Evolutionary conservation across 768 basidiomycete species (phyloP), one percentile per base, ranked within the genome.

Genomic region (Nidularia sp.): DNA sequence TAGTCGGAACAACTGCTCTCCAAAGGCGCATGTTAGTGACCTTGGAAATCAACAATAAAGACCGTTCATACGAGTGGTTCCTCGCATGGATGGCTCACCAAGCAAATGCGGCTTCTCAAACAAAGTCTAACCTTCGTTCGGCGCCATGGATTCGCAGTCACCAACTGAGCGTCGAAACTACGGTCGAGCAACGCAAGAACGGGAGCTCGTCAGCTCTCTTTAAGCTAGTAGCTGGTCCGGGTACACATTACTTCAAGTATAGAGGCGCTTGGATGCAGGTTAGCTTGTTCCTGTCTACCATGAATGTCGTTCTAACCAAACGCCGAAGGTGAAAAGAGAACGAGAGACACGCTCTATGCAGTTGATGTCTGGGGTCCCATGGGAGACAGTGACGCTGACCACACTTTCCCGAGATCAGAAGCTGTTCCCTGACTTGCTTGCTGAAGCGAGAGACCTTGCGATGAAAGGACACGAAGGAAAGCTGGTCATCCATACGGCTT

Each of bases 311-410:
- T 48, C 9, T n/a, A 29, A 10, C 9, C 52, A 58, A 58, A 55
- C 42, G 54, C 48, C 41, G 44, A 64, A 96, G 93, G 87, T 98
- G 58, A 93, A 92, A 74, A 84, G 97, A 10, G 95, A 98, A 71
- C 84, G 97, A 49, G 93, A 97, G 68, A 90, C 89, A 18, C 88
- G 91, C 57, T 85, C 95, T 31, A 90, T 95, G 81, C 87, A 93
- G 61, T 75, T 93, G 45, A 88, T 88, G 76, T 89, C 92, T 4
- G 95, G 96, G 5, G 82, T 83, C 5, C 97, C 97, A 53, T 99
- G 96, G 94, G 97, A 99, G 70, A 98, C 96, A 0, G 85, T 98
- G 45, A 95, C 87, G 36, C 76, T 99, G 43, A 99, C 94, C 4
- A 86, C 97, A 1, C 81, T 99, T 35, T 96, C 93, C 12, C 78